These are phyloP conservation scores for Grosmannia huntii DNA, from an alignment of 2,329 filamentous ascomycete genomes.

Conservation along the genomic window DNA sequence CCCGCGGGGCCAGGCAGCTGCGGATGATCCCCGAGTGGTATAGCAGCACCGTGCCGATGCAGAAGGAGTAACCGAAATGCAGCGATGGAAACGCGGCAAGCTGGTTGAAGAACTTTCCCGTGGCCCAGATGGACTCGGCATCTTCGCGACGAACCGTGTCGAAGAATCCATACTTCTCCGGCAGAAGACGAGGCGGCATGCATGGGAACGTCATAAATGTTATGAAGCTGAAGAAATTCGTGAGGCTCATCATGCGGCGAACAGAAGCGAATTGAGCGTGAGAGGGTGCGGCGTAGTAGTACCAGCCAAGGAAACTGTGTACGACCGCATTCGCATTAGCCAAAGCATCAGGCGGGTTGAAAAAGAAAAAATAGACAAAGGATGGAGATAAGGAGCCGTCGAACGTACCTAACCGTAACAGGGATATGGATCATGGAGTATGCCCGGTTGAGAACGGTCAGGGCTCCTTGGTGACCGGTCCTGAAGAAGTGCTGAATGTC, in stretches of 20 bases:
- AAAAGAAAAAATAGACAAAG: conserved; percentile 4
- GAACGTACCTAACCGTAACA: conserved; percentile 30
- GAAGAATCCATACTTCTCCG: conserved; percentile 33
- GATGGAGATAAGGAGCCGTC: neutral
- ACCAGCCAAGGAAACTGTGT: conserved; percentile 47
- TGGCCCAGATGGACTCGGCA: conserved; percentile 40
- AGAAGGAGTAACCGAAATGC: conserved; percentile 44
- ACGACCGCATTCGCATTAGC: neutral
- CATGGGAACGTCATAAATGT: conserved; percentile 52
- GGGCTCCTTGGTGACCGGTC: conserved; percentile 1
- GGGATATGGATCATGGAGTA: conserved; percentile 38
- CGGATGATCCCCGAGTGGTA: conserved; percentile 37
- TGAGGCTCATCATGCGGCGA: conserved; percentile 36
- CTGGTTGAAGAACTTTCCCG: conserved; percentile 43
- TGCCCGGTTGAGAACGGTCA: conserved; percentile 34
- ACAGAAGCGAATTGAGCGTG: conserved; percentile 23
- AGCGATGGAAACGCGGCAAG: conserved; percentile 45
- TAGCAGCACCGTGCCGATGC: conserved; percentile 38
- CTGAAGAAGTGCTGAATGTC: neutral
- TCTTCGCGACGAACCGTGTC: conserved; percentile 38
- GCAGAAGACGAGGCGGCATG: conserved; percentile 49
- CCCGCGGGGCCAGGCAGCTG: conserved; percentile 13
- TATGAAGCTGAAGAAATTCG: conserved; percentile 47
- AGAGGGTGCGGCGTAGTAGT: conserved; percentile 41
- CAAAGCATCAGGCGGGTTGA: neutral